phyloP scores from a whole-genome alignment of 2,329 filamentous ascomycete genomes.

The Aspergillus transmontanensis region DNA sequence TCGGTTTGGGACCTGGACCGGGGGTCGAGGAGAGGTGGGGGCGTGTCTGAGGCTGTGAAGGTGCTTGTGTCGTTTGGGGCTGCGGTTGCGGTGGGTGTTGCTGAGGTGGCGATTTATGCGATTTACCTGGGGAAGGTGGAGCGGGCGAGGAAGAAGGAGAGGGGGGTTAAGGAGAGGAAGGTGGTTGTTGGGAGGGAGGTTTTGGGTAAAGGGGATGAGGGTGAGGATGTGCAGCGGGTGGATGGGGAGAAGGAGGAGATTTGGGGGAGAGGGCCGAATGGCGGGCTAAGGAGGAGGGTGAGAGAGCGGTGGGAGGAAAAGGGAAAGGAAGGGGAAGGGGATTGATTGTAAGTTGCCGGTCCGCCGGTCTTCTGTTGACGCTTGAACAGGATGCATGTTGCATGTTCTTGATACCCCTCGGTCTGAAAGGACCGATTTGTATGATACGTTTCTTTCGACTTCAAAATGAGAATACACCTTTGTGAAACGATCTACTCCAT shows the following conservation, averaged over 20 bases:
- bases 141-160: conserved; percentile 41
- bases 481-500: neutral
- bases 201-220: conserved; percentile 11
- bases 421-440: conserved; percentile 5
- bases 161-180: conserved; percentile 42
- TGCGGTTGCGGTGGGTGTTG: conserved; percentile 48
- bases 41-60: conserved; percentile 36
- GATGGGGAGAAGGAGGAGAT: conserved; percentile 37
- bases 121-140: conserved; percentile 50
- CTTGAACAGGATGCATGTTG: conserved; percentile 1
- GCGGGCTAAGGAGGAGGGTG: conserved; percentile 44
- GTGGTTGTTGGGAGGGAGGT: conserved; percentile 30
- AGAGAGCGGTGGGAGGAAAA: conserved; percentile 41
- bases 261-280: conserved; percentile 45
- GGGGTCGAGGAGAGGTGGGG: conserved; percentile 16
- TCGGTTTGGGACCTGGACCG: conserved; percentile 6
- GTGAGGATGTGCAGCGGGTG: neutral
- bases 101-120: conserved; percentile 51
- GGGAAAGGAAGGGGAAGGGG: conserved; percentile 13
- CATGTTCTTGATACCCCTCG: conserved; percentile 8
- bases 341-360: conserved; percentile 11
- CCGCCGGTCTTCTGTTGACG: conserved; percentile 13
- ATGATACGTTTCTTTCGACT: conserved; percentile 8
- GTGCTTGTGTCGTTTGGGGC: conserved; percentile 45
- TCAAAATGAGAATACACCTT: neutral